phyloP scores from a whole-genome alignment of 23 red algal genomes.

The Gracilaria gracilis region DNA sequence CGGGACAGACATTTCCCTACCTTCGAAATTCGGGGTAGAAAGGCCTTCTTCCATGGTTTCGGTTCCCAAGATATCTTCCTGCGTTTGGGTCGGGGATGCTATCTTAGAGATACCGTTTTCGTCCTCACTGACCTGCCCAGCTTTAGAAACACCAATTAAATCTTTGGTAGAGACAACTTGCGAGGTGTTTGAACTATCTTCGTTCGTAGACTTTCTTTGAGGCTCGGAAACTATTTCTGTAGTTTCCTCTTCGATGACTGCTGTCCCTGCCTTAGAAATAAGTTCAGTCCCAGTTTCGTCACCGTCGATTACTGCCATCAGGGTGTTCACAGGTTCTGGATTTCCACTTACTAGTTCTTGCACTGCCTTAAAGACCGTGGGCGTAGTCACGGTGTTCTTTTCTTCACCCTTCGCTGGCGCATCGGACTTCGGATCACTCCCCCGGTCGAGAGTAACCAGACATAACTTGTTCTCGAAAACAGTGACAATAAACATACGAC shows the following conservation, averaged over 20 bases:
- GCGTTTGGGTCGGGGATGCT: not conserved
- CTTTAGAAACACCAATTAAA: not conserved
- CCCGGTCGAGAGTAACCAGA: not conserved
- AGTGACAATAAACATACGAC: conserved; percentile 26
- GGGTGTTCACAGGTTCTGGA: conserved; percentile 8
- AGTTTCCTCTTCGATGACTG: not conserved
- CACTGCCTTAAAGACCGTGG: not conserved
- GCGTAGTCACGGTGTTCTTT: not conserved
- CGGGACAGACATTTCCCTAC: not conserved
- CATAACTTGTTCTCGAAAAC: conserved; percentile 1
- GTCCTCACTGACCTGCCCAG: not conserved
- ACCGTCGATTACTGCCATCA: not conserved
- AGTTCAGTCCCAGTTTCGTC: not conserved
- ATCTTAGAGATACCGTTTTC: not conserved
- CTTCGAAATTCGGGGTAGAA: not conserved
- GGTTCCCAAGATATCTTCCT: not conserved
- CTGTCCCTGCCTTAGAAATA: not conserved
- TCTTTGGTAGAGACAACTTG: not conserved
- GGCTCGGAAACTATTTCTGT: not conserved
- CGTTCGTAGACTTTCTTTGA: not conserved
- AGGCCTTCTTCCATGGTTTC: not conserved
- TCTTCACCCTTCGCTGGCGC: not conserved
- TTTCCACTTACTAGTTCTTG: conserved; percentile 10
- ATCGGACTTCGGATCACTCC: not conserved
- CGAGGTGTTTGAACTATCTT: not conserved